Conservation (phyloP, 148 eudicot species). For the Drosera capensis region DNA sequence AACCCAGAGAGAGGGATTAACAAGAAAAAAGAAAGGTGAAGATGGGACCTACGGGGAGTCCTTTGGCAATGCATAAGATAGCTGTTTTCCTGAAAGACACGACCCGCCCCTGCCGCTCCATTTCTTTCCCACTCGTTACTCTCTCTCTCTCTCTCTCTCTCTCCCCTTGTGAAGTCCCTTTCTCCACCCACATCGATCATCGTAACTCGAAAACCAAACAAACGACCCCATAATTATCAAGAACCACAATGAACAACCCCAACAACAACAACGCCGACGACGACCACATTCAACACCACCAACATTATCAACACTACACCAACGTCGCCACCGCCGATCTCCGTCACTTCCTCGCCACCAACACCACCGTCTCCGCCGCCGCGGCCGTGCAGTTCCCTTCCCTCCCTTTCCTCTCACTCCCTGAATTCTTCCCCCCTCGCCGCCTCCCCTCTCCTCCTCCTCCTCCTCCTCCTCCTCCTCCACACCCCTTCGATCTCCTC, state of each 20-base stretch:
- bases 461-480: not conserved
- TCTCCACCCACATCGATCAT: not conserved
- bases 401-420: constrained; percentile 6
- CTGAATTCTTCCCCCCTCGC: constrained; percentile 1
- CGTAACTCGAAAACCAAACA: too few relatives aligned
- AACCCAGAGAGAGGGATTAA: too few relatives aligned
- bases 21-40: too few relatives aligned
- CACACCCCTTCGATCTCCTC: not conserved
- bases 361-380: not conserved
- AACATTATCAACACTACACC: too few relatives aligned
- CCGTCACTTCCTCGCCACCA: constrained; percentile 15
- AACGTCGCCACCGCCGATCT: constrained; percentile 19
- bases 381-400: constrained; percentile 6
- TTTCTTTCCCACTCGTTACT: constrained; percentile 6
- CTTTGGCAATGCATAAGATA: too few relatives aligned
- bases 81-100: constrained; percentile 11
- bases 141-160: constrained; percentile 6
- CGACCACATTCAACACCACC: too few relatives aligned
- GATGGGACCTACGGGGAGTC: too few relatives aligned
- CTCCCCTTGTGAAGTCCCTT: not conserved
- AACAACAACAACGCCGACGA: too few relatives aligned
- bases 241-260: constrained; percentile 6
- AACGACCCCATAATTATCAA: constrained; percentile 24
- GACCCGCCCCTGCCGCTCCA: constrained; percentile 37
- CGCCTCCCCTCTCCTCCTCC: constrained; percentile 6